Evolutionary conservation across 345 rosid genomes (phyloP), one percentile per base, ranked within the genome.

Genomic region (Streptanthus diversifolius): DNA sequence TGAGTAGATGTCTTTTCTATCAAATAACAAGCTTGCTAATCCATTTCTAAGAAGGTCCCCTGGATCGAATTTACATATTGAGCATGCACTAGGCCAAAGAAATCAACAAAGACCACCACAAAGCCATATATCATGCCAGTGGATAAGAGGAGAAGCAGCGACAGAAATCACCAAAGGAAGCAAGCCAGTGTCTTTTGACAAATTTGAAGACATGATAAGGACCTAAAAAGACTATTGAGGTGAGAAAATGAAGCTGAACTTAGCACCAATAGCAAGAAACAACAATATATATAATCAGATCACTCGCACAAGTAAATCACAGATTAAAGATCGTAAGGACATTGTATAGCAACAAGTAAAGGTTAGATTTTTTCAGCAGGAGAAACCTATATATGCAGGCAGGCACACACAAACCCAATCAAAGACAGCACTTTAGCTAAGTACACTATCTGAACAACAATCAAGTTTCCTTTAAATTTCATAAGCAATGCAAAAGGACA

Each of bases 211-310:
- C 48, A 73, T 64, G 30, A 33, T 33, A 63, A 40, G 37, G 55
- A 63, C 37, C 18, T 45, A 33, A 18, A 56, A 19, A 47, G 29
- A 48, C 68, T 49, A 35, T 3, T 3, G 0, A 57, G 19, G 18
- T 29, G 3, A 21, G 49, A 5, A 7, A 54, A 4, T 12, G 37
- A 37, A 57, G 24, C 72, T 9, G 4, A 39, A 27, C 72, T 66
- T 30, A 74, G 45, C 21, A 67, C 17, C 44, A 58, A n/a, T 22
- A 19, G 14, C 35, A 47, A 74, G 48, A 66, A 37, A 27, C 61
- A 57, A 66, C 36, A 66, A 11, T 3, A 5, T 7, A 24, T 0
- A 21, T 19, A 25, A 58, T 11, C 36, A 39, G 8, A 29, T 17
- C 21, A 59, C 27, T 48, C 49, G n/a, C 59, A 27, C 49, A 24